Evolutionary conservation across 2,329 filamentous ascomycete species (phyloP).

Genomic region (Coleophoma crateriformis): DNA sequence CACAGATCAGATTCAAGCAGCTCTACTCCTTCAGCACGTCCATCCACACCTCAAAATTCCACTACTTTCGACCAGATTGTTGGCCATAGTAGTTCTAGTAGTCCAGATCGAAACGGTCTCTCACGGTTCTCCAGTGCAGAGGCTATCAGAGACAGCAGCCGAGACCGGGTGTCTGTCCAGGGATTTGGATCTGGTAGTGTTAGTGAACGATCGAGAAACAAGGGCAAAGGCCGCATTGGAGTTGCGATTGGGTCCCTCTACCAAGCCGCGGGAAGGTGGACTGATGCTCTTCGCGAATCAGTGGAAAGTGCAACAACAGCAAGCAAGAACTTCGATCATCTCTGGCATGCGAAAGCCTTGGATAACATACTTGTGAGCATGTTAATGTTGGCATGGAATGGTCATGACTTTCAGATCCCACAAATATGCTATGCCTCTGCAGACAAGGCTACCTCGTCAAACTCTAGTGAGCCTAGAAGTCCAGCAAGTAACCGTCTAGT

Average conservation of each 20-base stretch:
- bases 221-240: conserved; percentile 72
- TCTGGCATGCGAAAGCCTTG: conserved; percentile 96
- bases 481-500: conserved; percentile 23
- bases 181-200: conserved; percentile 69
- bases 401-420: conserved; percentile 76
- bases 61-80: conserved; percentile 22
- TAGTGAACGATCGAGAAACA: conserved; percentile 72
- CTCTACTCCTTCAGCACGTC: conserved; percentile 25
- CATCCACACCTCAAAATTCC: conserved; percentile 29
- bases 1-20: conserved; percentile 20
- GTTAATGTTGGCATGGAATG: conserved; percentile 77
- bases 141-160: conserved; percentile 16
- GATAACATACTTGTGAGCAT: conserved; percentile 82
- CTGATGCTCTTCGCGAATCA: conserved; percentile 79
- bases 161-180: conserved; percentile 55
- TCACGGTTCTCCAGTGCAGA: conserved; percentile 15
- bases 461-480: conserved; percentile 22
- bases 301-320: conserved; percentile 73
- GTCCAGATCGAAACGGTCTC: conserved; percentile 9
- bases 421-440: conserved; percentile 37
- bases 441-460: conserved; percentile 21
- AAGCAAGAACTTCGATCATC: conserved; percentile 76
- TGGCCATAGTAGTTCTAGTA: conserved; percentile 8
- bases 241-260: conserved; percentile 82
- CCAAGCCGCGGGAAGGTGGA: conserved; percentile 85